Conservation (phyloP, 2,329 filamentous ascomycete species). For the Colletotrichum sp. region DNA sequence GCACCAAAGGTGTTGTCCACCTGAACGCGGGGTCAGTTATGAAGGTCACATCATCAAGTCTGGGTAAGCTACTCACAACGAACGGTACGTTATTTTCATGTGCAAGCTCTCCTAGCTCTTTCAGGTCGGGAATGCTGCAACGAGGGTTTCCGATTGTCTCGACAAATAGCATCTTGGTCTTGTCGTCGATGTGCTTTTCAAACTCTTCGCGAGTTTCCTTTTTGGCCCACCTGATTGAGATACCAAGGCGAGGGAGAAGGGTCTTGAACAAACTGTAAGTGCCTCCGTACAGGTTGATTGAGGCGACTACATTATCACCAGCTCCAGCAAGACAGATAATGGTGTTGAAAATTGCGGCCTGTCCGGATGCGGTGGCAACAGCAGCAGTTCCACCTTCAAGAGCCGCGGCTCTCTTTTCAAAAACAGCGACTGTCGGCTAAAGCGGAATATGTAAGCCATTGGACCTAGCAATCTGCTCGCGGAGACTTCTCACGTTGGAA, state of each 20-base stretch:
- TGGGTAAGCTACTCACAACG: constrained; percentile 10
- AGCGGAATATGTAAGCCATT: neutral
- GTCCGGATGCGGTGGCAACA: constrained; percentile 82
- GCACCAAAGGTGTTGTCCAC: constrained; percentile 77
- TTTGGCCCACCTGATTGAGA: constrained; percentile 61
- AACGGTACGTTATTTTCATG: constrained; percentile 40
- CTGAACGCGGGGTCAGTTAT: neutral
- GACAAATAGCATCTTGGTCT: constrained; percentile 88
- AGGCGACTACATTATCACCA: constrained; percentile 95
- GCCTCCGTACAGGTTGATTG: constrained; percentile 89
- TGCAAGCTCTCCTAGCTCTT: constrained; percentile 67
- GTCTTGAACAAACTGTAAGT: constrained; percentile 99
- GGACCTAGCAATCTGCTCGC: neutral
- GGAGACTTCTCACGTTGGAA: constrained; percentile 74
- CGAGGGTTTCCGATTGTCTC: constrained; percentile 93
- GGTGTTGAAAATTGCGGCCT: constrained; percentile 77
- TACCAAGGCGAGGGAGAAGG: constrained; percentile 38
- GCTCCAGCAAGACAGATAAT: constrained; percentile 81
- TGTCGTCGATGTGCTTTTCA: constrained; percentile 85
- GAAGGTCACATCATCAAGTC: neutral
- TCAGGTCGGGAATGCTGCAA: constrained; percentile 80
- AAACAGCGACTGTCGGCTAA: constrained; percentile 84
- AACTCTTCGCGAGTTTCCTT: constrained; percentile 88
- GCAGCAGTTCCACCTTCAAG: constrained; percentile 90
- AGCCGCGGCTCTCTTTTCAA: constrained; percentile 92